Evolutionary conservation across 805 yeast genomes (phyloP).

Genomic region (Martiniozyma abietophila): DNA sequence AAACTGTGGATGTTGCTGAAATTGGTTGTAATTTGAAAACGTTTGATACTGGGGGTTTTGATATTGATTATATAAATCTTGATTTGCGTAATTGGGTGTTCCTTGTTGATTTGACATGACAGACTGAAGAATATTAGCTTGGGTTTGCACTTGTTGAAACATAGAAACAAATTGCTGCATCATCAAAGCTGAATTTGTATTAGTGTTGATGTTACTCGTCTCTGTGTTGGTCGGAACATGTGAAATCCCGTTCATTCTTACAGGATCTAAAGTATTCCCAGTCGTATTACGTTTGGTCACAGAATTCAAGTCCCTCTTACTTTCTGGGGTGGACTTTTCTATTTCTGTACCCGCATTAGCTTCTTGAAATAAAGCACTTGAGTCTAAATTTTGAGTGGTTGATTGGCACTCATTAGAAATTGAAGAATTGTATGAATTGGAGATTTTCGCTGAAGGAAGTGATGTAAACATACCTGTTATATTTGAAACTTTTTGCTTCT

Average conservation of each 20-base stretch:
- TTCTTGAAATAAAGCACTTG: too few species aligned
- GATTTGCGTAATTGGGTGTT: too few species aligned
- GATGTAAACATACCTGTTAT: conserved; percentile 9
- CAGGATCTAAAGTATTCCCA: neutral
- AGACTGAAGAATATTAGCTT: neutral
- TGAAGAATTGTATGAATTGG: too few species aligned
- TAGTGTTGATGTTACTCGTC: neutral
- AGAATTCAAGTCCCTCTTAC: too few species aligned
- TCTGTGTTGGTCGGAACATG: neutral
- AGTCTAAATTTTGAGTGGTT: too few species aligned
- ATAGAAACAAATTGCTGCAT: conserved; percentile 13
- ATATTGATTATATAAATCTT: conserved; percentile 13
- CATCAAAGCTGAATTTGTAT: conserved; percentile 4
- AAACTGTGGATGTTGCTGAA: conserved; percentile 13
- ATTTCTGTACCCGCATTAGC: too few species aligned
- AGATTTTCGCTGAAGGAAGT: too few species aligned
- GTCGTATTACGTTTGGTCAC: neutral
- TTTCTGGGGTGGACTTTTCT: too few species aligned
- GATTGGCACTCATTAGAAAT: too few species aligned
- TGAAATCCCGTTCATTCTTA: neutral
- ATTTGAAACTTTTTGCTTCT: conserved; percentile 8
- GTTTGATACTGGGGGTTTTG: conserved; percentile 15
- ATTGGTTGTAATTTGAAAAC: conserved; percentile 15
- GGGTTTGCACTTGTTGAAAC: conserved; percentile 10
- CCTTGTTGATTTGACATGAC: conserved; percentile 13